Percentiles rank a stretch among this genome's conserved stretches.
Conservation (phyloP, 768 basidiomycete genomes). For the Boletus tomentosulus region DNA sequence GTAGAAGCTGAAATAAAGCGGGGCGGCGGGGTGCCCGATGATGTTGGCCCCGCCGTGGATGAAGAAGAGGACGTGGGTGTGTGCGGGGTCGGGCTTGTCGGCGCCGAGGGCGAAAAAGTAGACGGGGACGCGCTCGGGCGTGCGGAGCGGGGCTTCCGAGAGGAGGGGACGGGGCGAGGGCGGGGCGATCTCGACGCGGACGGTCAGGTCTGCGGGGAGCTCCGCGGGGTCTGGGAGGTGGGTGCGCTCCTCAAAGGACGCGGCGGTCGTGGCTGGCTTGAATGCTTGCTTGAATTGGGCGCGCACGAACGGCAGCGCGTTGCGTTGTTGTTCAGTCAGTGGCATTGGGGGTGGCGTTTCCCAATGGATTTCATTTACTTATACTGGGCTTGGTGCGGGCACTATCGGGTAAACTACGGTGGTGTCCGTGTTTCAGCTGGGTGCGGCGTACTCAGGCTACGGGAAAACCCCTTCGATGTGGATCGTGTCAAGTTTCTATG, state of each 20-base stretch:
- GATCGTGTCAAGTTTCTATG: too few species aligned
- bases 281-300: rapidly evolving
- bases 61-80: too few species aligned
- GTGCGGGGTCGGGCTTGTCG: too few species aligned
- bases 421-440: too few species aligned
- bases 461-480: too few species aligned
- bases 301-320: conserved; percentile 3
- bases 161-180: conserved; percentile 7
- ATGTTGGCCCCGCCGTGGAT: too few species aligned
- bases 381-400: not conserved
- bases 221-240: not conserved
- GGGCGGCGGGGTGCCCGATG: too few species aligned
- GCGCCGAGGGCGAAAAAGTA: too few species aligned
- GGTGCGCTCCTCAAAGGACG: conserved; percentile 15
- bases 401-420: too few species aligned
- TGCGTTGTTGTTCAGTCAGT: conserved; percentile 14
- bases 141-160: not conserved
- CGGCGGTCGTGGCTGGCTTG: not conserved
- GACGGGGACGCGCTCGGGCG: not conserved
- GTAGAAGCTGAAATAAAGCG: too few species aligned
- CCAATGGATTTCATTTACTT: not conserved
- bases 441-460: too few species aligned
- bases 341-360: conserved; percentile 2
- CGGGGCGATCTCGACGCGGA: conserved; percentile 16
- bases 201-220: conserved; percentile 11